These are phyloP conservation scores for Vitis rupestris DNA, from an alignment of 164 flowering plant species.

Conservation along the genomic window DNA sequence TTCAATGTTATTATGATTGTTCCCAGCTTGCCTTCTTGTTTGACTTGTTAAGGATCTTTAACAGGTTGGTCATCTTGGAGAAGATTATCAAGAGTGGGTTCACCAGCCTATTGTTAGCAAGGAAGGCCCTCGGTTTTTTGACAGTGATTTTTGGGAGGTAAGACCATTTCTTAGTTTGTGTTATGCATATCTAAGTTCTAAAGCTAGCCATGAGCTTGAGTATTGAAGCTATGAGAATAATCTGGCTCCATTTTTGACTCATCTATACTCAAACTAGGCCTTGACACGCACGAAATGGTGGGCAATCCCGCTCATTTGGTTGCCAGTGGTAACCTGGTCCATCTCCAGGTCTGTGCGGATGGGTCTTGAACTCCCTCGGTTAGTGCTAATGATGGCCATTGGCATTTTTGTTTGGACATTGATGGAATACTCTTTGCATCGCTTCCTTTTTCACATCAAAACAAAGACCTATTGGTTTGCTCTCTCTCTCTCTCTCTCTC, in stretches of 20 bases:
- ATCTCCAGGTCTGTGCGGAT: slow-evolving; percentile 41
- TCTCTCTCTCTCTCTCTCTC: slow-evolving; percentile 3
- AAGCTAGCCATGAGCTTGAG: no score
- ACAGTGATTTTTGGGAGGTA: slow-evolving; percentile 88
- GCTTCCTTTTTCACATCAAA: slow-evolving; percentile 89
- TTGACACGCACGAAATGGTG: slow-evolving; percentile 85
- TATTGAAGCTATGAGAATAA: no score
- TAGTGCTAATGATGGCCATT: slow-evolving; percentile 34
- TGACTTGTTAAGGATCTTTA: not conserved
- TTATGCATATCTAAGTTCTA: no score
- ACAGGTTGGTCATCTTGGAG: slow-evolving; percentile 98
- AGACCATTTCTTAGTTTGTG: no score
- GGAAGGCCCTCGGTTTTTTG: slow-evolving; percentile 89
- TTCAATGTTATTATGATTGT: no score
- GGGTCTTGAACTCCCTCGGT: slow-evolving; percentile 51
- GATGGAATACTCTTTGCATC: slow-evolving; percentile 77
- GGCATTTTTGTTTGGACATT: slow-evolving; percentile 85
- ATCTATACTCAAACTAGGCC: slow-evolving; percentile 40
- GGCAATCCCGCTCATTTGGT: slow-evolving; percentile 73
- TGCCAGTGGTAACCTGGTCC: slow-evolving; percentile 69
- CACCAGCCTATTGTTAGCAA: slow-evolving; percentile 88
- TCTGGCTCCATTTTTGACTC: no score
- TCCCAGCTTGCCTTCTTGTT: no score
- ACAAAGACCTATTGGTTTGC: slow-evolving; percentile 84
- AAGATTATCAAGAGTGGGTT: slow-evolving; percentile 88